Evolutionary conservation across 768 basidiomycete genomes (phyloP).

Genomic region (Gloeostereum incarnatum): DNA sequence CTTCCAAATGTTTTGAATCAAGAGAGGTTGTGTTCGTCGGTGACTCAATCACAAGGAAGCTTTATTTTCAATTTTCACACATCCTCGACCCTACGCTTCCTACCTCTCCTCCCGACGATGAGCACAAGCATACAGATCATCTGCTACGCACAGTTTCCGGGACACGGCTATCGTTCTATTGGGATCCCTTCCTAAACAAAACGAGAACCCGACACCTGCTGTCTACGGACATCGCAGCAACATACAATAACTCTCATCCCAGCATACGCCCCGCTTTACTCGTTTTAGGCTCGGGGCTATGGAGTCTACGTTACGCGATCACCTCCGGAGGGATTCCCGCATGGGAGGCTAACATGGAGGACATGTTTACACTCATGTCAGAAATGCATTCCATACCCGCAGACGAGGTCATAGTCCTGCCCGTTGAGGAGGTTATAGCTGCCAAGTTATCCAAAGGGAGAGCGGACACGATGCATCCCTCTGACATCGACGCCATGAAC

Average conservation of each 20-base stretch:
- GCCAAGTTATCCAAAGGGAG: conserved; percentile 59
- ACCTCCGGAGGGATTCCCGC: conserved; percentile 64
- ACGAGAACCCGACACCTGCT: conserved; percentile 44
- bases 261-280: conserved; percentile 46
- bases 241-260: conserved; percentile 7
- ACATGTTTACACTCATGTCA: conserved; percentile 42
- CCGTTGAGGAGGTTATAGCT: conserved; percentile 62
- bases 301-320: conserved; percentile 76
- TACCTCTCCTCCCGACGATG: conserved; percentile 38
- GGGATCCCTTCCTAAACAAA: conserved; percentile 86
- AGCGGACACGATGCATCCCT: conserved; percentile 56
- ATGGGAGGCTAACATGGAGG: conserved; percentile 72
- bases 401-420: conserved; percentile 70
- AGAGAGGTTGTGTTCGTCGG: conserved; percentile 70
- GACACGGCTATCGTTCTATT: conserved; percentile 50
- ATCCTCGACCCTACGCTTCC: conserved; percentile 50
- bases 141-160: conserved; percentile 33
- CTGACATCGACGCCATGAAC: conserved; percentile 90
- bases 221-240: conserved; percentile 8
- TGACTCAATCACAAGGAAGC: conserved; percentile 72
- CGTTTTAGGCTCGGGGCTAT: conserved; percentile 79
- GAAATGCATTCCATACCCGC: conserved; percentile 34
- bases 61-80: conserved; percentile 71
- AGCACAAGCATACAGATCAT: conserved; percentile 64
- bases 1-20: conserved; percentile 43